A percentile compares a stretch with the other conserved stretches of the same genome.
phyloP scores from a whole-genome alignment of 805 yeast genomes.

The Kuraishia hungarica region DNA sequence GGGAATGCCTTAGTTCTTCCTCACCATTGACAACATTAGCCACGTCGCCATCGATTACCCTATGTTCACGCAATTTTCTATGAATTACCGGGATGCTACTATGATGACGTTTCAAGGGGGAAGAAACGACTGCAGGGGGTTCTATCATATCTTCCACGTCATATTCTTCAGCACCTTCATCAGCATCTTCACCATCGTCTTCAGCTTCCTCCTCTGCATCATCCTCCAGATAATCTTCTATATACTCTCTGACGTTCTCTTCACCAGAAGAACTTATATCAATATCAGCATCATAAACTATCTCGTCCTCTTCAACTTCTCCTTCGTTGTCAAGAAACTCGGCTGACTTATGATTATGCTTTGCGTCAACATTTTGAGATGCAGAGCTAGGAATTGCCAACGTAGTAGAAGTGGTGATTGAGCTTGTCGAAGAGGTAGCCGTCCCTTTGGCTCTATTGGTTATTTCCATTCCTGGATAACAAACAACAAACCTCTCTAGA shows the following conservation, averaged over 20 bases:
- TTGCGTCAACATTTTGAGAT: too few species aligned
- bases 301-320: too few species aligned
- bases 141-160: slow-evolving; percentile 15
- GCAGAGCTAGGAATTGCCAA: too few species aligned
- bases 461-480: slow-evolving; percentile 2
- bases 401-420: too few species aligned
- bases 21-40: slow-evolving; percentile 4
- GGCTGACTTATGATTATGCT: too few species aligned
- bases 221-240: neutral
- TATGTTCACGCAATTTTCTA: neutral
- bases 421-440: too few species aligned
- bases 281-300: neutral
- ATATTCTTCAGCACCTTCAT: slow-evolving; percentile 19
- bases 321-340: too few species aligned
- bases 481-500: neutral
- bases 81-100: neutral
- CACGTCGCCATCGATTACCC: slow-evolving; percentile 16
- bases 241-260: neutral
- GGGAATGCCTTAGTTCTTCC: slow-evolving; percentile 7
- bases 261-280: neutral
- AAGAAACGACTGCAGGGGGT: neutral
- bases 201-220: neutral
- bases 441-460: too few species aligned
- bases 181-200: neutral
- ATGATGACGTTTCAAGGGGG: neutral